These are phyloP conservation scores for Abortiporus biennis DNA, from an alignment of 1,284 basidiomycete genomes.

Conservation along the genomic window DNA sequence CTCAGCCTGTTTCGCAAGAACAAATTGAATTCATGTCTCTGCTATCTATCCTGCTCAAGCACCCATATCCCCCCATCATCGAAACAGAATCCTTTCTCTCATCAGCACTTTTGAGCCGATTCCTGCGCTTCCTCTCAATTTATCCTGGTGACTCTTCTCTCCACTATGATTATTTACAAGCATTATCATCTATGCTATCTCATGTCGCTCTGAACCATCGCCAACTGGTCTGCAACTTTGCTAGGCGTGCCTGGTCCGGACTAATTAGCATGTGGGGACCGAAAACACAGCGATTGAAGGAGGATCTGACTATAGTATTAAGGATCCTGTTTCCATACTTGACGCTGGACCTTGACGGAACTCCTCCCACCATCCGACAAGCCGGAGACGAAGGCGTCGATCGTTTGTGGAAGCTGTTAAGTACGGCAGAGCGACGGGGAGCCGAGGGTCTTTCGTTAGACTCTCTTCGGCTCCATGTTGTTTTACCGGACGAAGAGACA, in stretches of 20 bases:
- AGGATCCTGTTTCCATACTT: conserved; percentile 70
- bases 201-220: conserved; percentile 71
- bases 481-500: conserved; percentile 13
- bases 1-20: conserved; percentile 42
- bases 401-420: conserved; percentile 47
- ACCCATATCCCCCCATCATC: conserved; percentile 51
- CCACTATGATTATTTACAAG: conserved; percentile 65
- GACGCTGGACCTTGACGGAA: conserved; percentile 23
- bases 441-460: conserved; percentile 60
- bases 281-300: conserved; percentile 65
- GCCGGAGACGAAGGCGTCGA: conserved; percentile 37
- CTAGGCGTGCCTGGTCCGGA: conserved; percentile 53
- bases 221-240: conserved; percentile 50
- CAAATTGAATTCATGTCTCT: conserved; percentile 70
- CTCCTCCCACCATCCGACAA: conserved; percentile 1
- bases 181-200: conserved; percentile 63
- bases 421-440: conserved; percentile 60
- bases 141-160: conserved; percentile 70
- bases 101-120: conserved; percentile 52
- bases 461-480: conserved; percentile 49
- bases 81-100: conserved; percentile 32
- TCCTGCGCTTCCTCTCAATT: conserved; percentile 59
- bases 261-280: conserved; percentile 72
- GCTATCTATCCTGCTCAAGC: conserved; percentile 59
- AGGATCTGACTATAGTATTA: conserved; percentile 63